Conservation (phyloP, 495 filamentous ascomycete species). For the Venustampulla echinocandica region DNA sequence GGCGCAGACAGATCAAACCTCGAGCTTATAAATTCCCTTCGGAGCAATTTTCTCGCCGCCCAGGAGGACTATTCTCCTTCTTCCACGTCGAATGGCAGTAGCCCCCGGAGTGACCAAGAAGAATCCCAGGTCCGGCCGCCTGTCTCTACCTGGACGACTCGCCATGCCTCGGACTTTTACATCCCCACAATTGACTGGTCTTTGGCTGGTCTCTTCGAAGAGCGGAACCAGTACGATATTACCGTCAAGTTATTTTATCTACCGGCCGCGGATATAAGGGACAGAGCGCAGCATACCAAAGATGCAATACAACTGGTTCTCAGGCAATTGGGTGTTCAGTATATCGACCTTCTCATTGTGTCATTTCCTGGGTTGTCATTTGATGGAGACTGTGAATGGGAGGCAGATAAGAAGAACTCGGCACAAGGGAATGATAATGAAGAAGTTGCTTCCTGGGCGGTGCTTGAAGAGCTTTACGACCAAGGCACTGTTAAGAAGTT, state of each 20-base stretch:
- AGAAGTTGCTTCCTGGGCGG: constrained; percentile 53
- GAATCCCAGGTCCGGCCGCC: constrained; percentile 21
- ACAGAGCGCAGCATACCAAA: constrained; percentile 55
- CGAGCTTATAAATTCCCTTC: constrained; percentile 78
- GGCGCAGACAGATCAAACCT: constrained; percentile 72
- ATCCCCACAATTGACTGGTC: constrained; percentile 70
- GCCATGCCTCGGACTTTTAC: constrained; percentile 52
- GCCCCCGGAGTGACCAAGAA: constrained; percentile 16
- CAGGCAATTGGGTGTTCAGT: constrained; percentile 62
- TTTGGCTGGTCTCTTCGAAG: constrained; percentile 63
- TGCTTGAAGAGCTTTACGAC: constrained; percentile 66
- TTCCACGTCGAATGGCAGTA: constrained; percentile 18
- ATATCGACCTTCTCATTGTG: constrained; percentile 82
- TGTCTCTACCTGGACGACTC: constrained; percentile 55
- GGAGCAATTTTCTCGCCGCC: constrained; percentile 65
- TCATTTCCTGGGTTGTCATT: constrained; percentile 92
- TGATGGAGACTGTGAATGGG: constrained; percentile 81
- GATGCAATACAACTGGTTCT: constrained; percentile 74
- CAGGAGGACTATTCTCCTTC: constrained; percentile 47
- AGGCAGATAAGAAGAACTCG: constrained; percentile 55
- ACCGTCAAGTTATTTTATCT: constrained; percentile 92
- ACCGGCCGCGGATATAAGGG: constrained; percentile 51
- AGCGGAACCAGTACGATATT: constrained; percentile 77
- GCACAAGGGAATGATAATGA: constrained; percentile 57
- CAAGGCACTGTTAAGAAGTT: constrained; percentile 63